Evolutionary conservation across 1,284 basidiomycete genomes (phyloP).

Genomic region (Pseudozyma tsukubaensis): DNA sequence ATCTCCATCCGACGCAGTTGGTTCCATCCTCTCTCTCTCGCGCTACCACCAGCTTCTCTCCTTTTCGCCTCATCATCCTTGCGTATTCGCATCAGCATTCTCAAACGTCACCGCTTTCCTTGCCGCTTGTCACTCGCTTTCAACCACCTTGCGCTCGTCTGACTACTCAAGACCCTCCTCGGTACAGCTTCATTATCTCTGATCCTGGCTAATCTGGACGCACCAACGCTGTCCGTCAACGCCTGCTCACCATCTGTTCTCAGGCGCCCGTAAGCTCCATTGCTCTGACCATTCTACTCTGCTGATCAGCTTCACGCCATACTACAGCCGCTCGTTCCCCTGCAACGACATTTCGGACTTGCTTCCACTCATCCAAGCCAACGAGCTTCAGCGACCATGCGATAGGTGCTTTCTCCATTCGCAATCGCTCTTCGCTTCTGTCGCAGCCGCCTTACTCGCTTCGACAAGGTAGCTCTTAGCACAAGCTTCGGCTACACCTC

Average conservation of each 20-base stretch:
- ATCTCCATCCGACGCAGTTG: neutral
- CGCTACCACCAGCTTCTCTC: neutral
- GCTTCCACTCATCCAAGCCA: neutral
- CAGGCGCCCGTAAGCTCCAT: too few species aligned
- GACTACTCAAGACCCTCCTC: too few species aligned
- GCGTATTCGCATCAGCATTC: constrained; percentile 1
- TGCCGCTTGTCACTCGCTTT: too few species aligned
- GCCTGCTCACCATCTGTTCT: too few species aligned
- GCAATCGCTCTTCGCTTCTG: neutral
- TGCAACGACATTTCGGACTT: neutral
- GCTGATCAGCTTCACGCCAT: neutral
- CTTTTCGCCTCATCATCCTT: neutral
- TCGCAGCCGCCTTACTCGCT: neutral
- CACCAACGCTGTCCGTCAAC: too few species aligned
- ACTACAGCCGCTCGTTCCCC: neutral
- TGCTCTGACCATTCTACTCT: too few species aligned
- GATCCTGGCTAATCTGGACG: too few species aligned
- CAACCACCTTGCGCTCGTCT: too few species aligned
- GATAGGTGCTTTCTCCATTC: neutral
- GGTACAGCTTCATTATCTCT: too few species aligned
- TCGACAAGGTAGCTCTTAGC: neutral
- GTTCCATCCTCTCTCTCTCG: too few species aligned
- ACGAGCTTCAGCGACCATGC: neutral
- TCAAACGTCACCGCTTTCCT: too few species aligned
- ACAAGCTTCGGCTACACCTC: neutral